phyloP scores from a whole-genome alignment of 805 yeast species.

The Starmerella ratchasimensis region DNA sequence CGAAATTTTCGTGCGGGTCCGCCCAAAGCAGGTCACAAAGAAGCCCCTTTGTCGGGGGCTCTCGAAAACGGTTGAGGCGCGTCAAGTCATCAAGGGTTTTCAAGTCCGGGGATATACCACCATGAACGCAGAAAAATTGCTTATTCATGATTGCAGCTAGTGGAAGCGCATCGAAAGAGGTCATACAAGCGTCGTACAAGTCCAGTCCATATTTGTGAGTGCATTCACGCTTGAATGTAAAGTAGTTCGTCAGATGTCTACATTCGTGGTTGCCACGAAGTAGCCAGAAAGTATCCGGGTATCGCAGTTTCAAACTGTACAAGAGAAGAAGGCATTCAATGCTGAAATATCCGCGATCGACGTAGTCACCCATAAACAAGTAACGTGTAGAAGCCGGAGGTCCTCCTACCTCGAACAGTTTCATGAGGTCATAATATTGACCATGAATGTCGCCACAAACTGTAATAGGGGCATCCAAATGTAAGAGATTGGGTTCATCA shows the following conservation, averaged over 20 bases:
- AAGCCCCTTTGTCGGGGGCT: constrained; percentile 85
- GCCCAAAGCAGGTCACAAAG: constrained; percentile 96
- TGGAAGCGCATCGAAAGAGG: constrained; percentile 75
- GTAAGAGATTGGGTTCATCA: constrained; percentile 64
- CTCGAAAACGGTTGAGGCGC: constrained; percentile 63
- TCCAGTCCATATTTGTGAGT: constrained; percentile 55
- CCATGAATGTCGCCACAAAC: constrained; percentile 98
- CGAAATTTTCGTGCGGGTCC: constrained; percentile 86
- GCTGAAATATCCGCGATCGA: constrained; percentile 85
- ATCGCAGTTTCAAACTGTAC: constrained; percentile 65
- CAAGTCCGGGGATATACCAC: constrained; percentile 84
- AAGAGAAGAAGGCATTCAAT: constrained; percentile 57
- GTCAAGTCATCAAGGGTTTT: constrained; percentile 54
- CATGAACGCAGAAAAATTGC: constrained; percentile 92
- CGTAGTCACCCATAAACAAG: constrained; percentile 84
- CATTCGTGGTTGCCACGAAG: constrained; percentile 93
- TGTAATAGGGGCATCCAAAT: constrained; percentile 83
- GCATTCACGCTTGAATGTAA: constrained; percentile 86
- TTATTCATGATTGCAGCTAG: constrained; percentile 86
- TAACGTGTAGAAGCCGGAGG: constrained; percentile 65
- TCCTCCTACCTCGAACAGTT: constrained; percentile 87
- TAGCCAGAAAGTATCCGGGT: constrained; percentile 62
- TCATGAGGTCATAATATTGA: constrained; percentile 79
- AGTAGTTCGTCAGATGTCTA: constrained; percentile 80
- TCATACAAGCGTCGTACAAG: constrained; percentile 60